These are phyloP conservation scores for Cyclotella choctawhatcheeana DNA, from an alignment of 108 stramenopile genomes.

Conservation along the genomic window DNA sequence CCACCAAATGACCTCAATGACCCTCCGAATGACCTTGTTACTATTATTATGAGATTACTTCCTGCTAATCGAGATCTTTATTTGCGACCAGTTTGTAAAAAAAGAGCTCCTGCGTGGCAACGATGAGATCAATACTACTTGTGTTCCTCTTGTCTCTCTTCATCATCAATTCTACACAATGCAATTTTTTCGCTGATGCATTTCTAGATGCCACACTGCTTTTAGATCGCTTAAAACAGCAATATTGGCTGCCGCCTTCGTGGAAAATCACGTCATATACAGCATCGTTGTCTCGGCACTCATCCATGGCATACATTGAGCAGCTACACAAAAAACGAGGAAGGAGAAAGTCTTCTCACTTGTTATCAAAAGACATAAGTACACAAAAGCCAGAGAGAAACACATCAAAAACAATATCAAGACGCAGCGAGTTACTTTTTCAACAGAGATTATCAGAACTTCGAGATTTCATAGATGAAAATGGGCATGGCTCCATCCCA, in stretches of 20 bases:
- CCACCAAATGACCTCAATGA: background rate
- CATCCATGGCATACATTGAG: conserved; percentile 10
- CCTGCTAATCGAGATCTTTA: too few species aligned
- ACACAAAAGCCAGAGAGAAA: background rate
- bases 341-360: background rate
- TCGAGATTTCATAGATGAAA: conserved; percentile 12
- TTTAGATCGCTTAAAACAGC: background rate
- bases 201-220: conserved; percentile 11
- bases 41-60: too few species aligned
- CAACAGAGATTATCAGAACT: conserved; percentile 13
- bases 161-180: background rate
- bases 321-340: background rate
- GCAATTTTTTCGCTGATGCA: background rate
- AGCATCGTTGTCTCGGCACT: background rate
- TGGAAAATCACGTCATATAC: conserved; percentile 5
- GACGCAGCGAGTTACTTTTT: background rate
- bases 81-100: background rate
- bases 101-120: background rate
- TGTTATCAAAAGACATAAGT: background rate
- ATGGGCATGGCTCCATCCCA: conserved; percentile 17
- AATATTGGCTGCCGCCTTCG: background rate
- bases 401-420: conserved; percentile 3
- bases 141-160: background rate
- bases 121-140: background rate
- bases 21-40: too few species aligned